phyloP scores from a whole-genome alignment of 1,284 basidiomycete genomes.

The Papiliotrema laurentii region DNA sequence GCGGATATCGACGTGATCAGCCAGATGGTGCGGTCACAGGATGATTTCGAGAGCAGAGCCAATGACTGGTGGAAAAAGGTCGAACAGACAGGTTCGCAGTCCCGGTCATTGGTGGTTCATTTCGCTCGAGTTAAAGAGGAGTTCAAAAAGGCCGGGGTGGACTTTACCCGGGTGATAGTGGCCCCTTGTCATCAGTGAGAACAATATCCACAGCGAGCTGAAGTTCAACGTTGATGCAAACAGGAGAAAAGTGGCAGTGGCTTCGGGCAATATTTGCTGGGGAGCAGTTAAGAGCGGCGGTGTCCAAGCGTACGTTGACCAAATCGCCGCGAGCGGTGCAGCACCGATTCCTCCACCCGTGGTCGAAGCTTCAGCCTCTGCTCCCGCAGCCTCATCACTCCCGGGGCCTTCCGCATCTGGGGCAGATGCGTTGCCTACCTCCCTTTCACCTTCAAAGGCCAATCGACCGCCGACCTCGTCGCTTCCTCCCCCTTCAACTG shows the following conservation, averaged over 20 bases:
- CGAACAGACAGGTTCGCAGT: conserved; percentile 7
- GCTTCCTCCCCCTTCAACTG: background rate
- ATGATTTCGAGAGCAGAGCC: conserved; percentile 23
- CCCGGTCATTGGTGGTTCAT: conserved; percentile 19
- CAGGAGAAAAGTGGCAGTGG: conserved; percentile 16
- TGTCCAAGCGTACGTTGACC: conserved; percentile 19
- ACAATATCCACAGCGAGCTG: background rate
- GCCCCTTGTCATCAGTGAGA: conserved; percentile 22
- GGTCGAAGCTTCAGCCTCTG: background rate
- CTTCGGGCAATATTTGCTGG: conserved; percentile 30
- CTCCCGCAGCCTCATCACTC: no score
- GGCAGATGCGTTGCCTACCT: background rate
- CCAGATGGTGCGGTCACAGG: conserved; percentile 7
- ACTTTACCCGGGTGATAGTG: conserved; percentile 16
- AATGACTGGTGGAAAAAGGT: conserved; percentile 13
- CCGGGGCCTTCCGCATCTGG: background rate
- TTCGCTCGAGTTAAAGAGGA: conserved; percentile 20
- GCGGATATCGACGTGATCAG: conserved; percentile 30
- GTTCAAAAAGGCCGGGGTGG: conserved; percentile 12
- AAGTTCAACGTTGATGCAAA: background rate
- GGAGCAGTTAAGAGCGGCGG: conserved; percentile 19
- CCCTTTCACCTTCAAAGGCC: background rate
- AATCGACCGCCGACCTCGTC: background rate
- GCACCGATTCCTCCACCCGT: background rate
- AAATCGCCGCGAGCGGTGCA: conserved; percentile 1